Percentiles rank a stretch among this genome's conserved stretches.
phyloP scores from a whole-genome alignment of 208 protist species.

The Crithidia acanthocephali region DNA sequence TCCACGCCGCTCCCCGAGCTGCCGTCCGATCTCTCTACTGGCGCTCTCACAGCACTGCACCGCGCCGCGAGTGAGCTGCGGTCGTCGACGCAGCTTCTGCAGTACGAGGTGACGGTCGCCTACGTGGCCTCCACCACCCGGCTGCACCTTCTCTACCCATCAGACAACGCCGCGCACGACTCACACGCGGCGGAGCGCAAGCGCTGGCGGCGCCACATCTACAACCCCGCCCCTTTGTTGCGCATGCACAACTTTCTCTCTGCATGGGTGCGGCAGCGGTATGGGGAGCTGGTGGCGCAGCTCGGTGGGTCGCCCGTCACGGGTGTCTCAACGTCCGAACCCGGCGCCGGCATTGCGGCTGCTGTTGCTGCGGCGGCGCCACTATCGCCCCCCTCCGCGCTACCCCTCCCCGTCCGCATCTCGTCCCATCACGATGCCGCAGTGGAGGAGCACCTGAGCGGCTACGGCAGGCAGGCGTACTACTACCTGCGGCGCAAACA shows the following conservation, averaged over 20 bases:
- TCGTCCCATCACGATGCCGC: background rate
- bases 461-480: slow-evolving; percentile 33
- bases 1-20: slow-evolving; percentile 23
- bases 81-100: slow-evolving; percentile 13
- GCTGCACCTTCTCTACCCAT: slow-evolving; percentile 8
- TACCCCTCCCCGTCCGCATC: slow-evolving; percentile 7
- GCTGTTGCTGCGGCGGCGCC: too few relatives aligned
- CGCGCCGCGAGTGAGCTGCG: slow-evolving; percentile 19
- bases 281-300: slow-evolving; percentile 19
- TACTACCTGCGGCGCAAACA: slow-evolving; percentile 35
- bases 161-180: background rate
- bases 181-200: background rate
- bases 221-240: slow-evolving; percentile 16
- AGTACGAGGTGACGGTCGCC: slow-evolving; percentile 27
- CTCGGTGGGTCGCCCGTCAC: slow-evolving; percentile 1
- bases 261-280: slow-evolving; percentile 25
- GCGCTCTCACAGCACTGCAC: slow-evolving; percentile 17
- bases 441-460: slow-evolving; percentile 5
- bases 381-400: background rate
- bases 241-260: slow-evolving; percentile 24
- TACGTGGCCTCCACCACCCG: slow-evolving; percentile 25
- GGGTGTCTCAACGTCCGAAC: background rate
- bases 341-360: background rate
- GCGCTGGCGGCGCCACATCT: slow-evolving; percentile 9
- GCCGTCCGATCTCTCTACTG: slow-evolving; percentile 12